Evolutionary conservation across 2,329 filamentous ascomycete genomes (phyloP), one percentile per base, ranked within the genome.

Genomic region (Paramyrothecium roridum): DNA sequence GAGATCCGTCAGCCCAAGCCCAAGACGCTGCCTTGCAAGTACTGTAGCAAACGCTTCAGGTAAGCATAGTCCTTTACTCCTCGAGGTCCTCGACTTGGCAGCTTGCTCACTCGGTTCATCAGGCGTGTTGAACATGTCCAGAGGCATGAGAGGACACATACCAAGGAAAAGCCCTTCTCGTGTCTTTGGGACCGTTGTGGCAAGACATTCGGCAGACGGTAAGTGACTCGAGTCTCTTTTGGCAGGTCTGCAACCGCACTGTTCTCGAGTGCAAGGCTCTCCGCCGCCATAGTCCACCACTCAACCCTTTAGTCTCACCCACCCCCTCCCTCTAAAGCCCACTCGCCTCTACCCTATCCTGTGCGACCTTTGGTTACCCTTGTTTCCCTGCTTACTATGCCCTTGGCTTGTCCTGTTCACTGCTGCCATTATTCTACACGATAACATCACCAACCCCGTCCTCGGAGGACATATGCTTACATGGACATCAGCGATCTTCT

Each of bases 401-500:
- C 37, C 37, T 43, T 17, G 7, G 12, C 7, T 43, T 13, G 37
- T 13, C 37, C n/a, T 43, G 4, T 12, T 52, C 43, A 17, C 52
- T 34, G 13, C 52, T 40, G 10, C 17, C 21, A 20, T 46, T 30
- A 13, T 48, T 6, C 49, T 50, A 20, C 37, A 43, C 37, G 6
- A 43, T 43, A 43, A 13, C 12, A 6, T 43, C 37, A 6, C 13
- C n/a, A 13, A 45, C 46, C 45, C 33, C 49, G 30, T 52, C 54
- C 21, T 34, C 8, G n/a, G 12, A 17, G 19, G 45, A 57, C 53
- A 57, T 37, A 62, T 67, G 61, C 80, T 83, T 80, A 81, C 74
- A 84, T 84, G 81, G 77, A 84, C 72, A 84, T 82, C 73, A 86
- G 83, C 61, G 83, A 86, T 68, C 78, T 86, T 57, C 77, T 86